Evolutionary conservation across 192 early-diverging fungal species (phyloP).

Genomic region (Gaertneriomyces sp.): DNA sequence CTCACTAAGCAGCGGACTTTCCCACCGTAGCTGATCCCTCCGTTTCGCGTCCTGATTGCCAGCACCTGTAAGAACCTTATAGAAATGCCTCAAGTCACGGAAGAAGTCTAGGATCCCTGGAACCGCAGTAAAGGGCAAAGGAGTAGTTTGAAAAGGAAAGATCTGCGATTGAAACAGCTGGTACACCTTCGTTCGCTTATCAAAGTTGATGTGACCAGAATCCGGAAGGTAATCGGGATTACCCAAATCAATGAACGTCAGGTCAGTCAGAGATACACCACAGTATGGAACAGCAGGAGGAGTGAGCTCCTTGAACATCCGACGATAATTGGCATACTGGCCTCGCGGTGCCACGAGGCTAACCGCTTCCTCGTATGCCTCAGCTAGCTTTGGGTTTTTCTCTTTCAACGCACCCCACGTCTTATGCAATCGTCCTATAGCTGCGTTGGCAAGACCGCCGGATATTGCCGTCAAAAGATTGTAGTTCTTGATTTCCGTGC

Average conservation of each 20-base stretch:
- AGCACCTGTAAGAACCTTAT: slow-evolving; percentile 2
- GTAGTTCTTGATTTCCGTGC: slow-evolving; percentile 54
- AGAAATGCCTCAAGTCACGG: background rate
- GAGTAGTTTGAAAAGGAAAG: slow-evolving; percentile 38
- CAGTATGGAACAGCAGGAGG: slow-evolving; percentile 52
- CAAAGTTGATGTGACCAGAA: slow-evolving; percentile 53
- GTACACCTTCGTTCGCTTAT: slow-evolving; percentile 54
- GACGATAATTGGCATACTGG: slow-evolving; percentile 58
- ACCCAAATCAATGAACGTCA: slow-evolving; percentile 54
- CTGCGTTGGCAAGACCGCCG: slow-evolving; percentile 50
- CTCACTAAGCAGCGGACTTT: slow-evolving; percentile 28
- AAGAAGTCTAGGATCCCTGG: slow-evolving; percentile 38
- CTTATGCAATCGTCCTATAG: slow-evolving; percentile 51
- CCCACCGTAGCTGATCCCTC: background rate
- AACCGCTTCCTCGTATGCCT: slow-evolving; percentile 42
- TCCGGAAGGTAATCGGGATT: slow-evolving; percentile 53
- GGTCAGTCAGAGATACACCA: slow-evolving; percentile 57
- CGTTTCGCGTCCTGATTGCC: background rate
- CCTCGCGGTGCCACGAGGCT: slow-evolving; percentile 48
- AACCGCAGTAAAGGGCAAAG: slow-evolving; percentile 31
- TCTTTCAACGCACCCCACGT: slow-evolving; percentile 50
- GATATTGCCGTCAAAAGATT: slow-evolving; percentile 55
- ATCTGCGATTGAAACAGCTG: slow-evolving; percentile 41
- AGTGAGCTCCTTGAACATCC: slow-evolving; percentile 46
- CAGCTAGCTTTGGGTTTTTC: slow-evolving; percentile 37